Evolutionary conservation across 176 grass and related monocot genomes (phyloP).

Genomic region (Tillandsia fasciculata): DNA sequence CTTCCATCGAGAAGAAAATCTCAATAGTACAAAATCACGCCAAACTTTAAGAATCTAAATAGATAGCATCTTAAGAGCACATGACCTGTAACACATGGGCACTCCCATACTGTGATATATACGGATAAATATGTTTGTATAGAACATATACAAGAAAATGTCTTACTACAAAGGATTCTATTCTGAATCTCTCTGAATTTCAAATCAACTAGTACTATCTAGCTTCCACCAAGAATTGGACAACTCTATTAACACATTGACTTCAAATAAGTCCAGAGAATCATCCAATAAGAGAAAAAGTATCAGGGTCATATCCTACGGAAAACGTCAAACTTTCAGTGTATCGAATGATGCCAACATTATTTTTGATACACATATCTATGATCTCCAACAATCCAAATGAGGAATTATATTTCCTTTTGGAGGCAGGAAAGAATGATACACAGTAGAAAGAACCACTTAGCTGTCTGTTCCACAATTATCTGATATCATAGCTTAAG

Average conservation of each 20-base stretch:
- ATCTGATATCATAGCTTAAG: background rate
- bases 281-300: no score
- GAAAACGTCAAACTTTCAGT: no score
- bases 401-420: background rate
- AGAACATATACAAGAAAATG: background rate
- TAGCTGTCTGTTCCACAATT: background rate
- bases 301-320: no score
- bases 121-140: background rate
- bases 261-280: background rate
- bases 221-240: background rate
- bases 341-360: no score
- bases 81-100: no score
- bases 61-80: no score
- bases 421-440: no score
- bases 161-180: no score
- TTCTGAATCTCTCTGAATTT: background rate
- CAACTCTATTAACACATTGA: background rate
- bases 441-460: background rate
- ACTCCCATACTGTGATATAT: background rate
- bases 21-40: no score
- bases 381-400: background rate
- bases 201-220: background rate
- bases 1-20: no score
- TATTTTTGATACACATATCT: background rate
- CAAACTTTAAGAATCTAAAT: no score